Percentiles rank a stretch among this genome's conserved stretches.
phyloP scores from a whole-genome alignment of 202 grass and related monocot species.

The Panicum virgatum region DNA sequence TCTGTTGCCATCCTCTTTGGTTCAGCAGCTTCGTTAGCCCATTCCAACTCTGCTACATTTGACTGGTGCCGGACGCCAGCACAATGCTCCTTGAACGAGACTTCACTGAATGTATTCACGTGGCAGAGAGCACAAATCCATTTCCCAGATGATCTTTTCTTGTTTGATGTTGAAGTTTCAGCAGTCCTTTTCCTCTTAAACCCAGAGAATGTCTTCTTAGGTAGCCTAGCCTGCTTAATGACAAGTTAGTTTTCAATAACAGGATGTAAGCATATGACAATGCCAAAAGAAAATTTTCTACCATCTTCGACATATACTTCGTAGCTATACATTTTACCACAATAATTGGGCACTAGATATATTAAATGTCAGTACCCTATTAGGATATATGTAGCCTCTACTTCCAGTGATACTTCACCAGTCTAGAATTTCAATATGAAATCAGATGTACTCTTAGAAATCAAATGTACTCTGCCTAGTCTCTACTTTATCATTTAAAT shows the following conservation, averaged over 20 bases:
- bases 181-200: constrained; percentile 39
- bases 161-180: constrained; percentile 3
- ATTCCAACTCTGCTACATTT: constrained; percentile 11
- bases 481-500: background rate
- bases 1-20: background rate
- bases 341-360: background rate
- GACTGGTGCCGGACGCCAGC: background rate
- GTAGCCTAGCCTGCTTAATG: constrained; percentile 21
- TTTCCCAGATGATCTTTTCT: background rate
- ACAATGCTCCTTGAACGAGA: background rate
- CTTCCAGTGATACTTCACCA: background rate
- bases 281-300: background rate
- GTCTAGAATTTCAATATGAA: background rate
- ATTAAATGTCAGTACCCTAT: background rate
- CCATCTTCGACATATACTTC: background rate
- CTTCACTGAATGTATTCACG: background rate
- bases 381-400: background rate
- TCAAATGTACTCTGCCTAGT: background rate
- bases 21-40: background rate
- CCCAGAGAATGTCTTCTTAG: constrained; percentile 20
- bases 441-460: background rate
- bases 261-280: background rate
- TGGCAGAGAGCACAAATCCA: constrained; percentile 16
- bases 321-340: background rate
- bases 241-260: background rate